Evolutionary conservation across 192 early-diverging fungal genomes (phyloP).

Genomic region (Umbelopsis vinacea): DNA sequence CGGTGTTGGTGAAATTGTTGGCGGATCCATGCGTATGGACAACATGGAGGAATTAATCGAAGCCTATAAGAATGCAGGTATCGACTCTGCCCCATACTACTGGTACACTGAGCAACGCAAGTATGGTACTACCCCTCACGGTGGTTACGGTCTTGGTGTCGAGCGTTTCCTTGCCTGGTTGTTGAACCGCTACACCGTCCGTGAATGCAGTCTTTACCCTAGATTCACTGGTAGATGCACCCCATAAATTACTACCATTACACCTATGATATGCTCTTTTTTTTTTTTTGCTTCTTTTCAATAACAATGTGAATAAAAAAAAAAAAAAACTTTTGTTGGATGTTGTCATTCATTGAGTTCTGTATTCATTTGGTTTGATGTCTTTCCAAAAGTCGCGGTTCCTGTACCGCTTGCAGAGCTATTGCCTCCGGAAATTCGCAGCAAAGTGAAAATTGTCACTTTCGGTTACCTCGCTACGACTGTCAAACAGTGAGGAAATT

Average conservation of each 20-base stretch:
- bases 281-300: not conserved
- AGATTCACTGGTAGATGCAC: constrained; percentile 86
- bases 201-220: constrained; percentile 92
- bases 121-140: constrained; percentile 95
- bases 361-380: too few relatives aligned
- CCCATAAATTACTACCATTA: constrained; percentile 58
- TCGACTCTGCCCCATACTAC: constrained; percentile 96
- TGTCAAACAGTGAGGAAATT: not conserved
- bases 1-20: constrained; percentile 96
- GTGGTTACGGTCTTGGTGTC: constrained; percentile 96
- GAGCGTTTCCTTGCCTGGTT: constrained; percentile 99
- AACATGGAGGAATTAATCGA: constrained; percentile 60
- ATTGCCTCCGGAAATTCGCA: too few relatives aligned
- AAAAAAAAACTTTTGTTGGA: too few relatives aligned
- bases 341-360: too few relatives aligned
- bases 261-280: not conserved
- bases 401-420: too few relatives aligned
- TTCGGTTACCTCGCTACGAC: too few relatives aligned
- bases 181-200: constrained; percentile 86
- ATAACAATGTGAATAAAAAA: not conserved
- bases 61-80: constrained; percentile 51
- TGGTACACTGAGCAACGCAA: constrained; percentile 99
- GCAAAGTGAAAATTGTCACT: too few relatives aligned
- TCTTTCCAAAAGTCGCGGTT: too few relatives aligned
- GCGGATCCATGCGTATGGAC: constrained; percentile 97